Evolutionary conservation across 2,329 filamentous ascomycete genomes (phyloP).

Genomic region (Pseudocercospora eumusae): DNA sequence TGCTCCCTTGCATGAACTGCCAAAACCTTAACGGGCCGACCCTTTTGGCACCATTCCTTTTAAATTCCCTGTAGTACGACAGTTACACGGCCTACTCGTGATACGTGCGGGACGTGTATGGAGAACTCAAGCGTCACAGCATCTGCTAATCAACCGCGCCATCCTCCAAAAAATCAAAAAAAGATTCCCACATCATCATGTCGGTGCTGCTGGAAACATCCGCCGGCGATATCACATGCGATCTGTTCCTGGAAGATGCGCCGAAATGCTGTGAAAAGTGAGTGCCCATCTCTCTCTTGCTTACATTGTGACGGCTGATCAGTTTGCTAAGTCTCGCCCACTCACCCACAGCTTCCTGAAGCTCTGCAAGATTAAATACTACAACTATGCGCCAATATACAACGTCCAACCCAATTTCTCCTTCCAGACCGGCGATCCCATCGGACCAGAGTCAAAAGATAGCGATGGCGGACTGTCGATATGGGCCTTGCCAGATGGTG

Average conservation of each 20-base stretch:
- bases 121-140: neutral
- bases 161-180: neutral
- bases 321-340: conserved; percentile 54
- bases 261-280: conserved; percentile 95
- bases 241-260: conserved; percentile 83
- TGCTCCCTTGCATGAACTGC: conserved; percentile 6
- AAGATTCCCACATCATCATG: too few relatives aligned
- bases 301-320: conserved; percentile 54
- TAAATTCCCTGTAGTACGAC: too few relatives aligned
- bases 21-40: neutral
- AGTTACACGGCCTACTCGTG: neutral
- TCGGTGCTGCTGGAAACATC: conserved; percentile 93
- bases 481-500: conserved; percentile 76
- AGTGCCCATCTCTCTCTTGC: conserved; percentile 46
- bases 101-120: too few relatives aligned
- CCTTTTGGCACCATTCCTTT: neutral
- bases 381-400: conserved; percentile 93
- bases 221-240: conserved; percentile 89
- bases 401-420: conserved; percentile 93
- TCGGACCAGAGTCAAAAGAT: conserved; percentile 78
- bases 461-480: conserved; percentile 93
- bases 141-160: conserved; percentile 1
- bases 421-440: conserved; percentile 92
- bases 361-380: conserved; percentile 98
- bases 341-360: conserved; percentile 77